phyloP scores from a whole-genome alignment of 768 basidiomycete species.

The Tulasnella sp. region DNA sequence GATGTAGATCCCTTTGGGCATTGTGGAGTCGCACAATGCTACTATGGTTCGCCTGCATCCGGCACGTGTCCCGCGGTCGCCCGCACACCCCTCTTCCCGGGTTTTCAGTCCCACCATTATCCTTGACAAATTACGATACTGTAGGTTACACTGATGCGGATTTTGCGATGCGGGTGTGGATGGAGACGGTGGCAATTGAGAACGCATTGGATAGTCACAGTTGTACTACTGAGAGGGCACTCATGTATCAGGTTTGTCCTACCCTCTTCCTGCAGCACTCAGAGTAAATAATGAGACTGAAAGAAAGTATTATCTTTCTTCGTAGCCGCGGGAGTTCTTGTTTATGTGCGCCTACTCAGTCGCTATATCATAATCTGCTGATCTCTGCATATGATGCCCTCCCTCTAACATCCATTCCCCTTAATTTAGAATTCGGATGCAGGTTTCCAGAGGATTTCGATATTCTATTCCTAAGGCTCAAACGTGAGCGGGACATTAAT shows the following conservation, averaged over 20 bases:
- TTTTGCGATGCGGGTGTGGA: conserved; percentile 2
- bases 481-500: background rate
- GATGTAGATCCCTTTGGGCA: background rate
- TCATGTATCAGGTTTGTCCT: conserved; percentile 1
- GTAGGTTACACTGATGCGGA: background rate
- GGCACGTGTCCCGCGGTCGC: background rate
- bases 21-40: background rate
- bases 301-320: too few species aligned
- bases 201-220: conserved; percentile 2
- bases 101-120: too few species aligned
- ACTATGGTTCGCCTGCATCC: background rate
- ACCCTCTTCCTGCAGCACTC: too few species aligned
- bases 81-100: too few species aligned
- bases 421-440: background rate
- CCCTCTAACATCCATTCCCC: background rate
- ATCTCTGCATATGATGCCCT: too few species aligned
- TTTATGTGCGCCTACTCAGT: background rate
- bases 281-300: too few species aligned
- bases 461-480: too few species aligned
- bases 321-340: background rate
- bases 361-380: too few species aligned
- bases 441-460: too few species aligned
- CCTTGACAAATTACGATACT: background rate
- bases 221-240: background rate
- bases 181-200: conserved; percentile 13